Conservation (phyloP, 2,329 filamentous ascomycete genomes). For the Colletotrichum sansevieriae region DNA sequence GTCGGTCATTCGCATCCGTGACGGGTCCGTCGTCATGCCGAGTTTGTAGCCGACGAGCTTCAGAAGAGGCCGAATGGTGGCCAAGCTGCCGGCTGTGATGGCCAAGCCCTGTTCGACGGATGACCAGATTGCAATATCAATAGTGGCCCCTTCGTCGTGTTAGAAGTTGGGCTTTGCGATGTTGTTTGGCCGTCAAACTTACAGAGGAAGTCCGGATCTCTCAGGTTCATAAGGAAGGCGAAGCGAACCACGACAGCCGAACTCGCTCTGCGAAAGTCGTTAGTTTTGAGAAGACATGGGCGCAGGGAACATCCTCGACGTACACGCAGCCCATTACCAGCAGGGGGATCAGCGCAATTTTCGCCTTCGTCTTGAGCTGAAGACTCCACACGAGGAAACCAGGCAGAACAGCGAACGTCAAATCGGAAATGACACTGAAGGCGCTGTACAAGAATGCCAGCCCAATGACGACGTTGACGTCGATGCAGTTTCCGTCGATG, state of each 20-base stretch:
- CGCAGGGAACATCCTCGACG: slow-evolving; percentile 34
- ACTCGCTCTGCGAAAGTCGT: slow-evolving; percentile 53
- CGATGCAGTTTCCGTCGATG: slow-evolving; percentile 53
- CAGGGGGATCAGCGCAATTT: slow-evolving; percentile 64
- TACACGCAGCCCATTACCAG: slow-evolving; percentile 68
- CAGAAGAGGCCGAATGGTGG: slow-evolving; percentile 61
- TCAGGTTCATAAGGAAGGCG: slow-evolving; percentile 53
- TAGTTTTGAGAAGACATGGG: neutral
- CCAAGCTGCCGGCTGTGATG: slow-evolving; percentile 61
- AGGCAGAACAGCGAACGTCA: slow-evolving; percentile 65
- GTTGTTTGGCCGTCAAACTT: slow-evolving; percentile 37
- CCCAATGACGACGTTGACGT: slow-evolving; percentile 60
- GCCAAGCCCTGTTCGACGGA: slow-evolving; percentile 61
- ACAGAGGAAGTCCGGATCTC: slow-evolving; percentile 59
- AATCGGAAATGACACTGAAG: slow-evolving; percentile 63
- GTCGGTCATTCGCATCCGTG: slow-evolving; percentile 16
- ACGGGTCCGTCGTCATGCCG: slow-evolving; percentile 43
- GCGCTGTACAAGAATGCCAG: slow-evolving; percentile 67
- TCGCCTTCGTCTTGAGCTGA: slow-evolving; percentile 66
- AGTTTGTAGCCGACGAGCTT: slow-evolving; percentile 51
- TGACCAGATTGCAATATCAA: slow-evolving; percentile 63
- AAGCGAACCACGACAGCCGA: slow-evolving; percentile 58
- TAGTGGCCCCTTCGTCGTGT: slow-evolving; percentile 50
- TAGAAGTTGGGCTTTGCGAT: neutral
- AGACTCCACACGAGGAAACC: slow-evolving; percentile 67